These are phyloP conservation scores for Boletus hoseneyae DNA, from an alignment of 1,284 basidiomycete genomes.

Conservation along the genomic window DNA sequence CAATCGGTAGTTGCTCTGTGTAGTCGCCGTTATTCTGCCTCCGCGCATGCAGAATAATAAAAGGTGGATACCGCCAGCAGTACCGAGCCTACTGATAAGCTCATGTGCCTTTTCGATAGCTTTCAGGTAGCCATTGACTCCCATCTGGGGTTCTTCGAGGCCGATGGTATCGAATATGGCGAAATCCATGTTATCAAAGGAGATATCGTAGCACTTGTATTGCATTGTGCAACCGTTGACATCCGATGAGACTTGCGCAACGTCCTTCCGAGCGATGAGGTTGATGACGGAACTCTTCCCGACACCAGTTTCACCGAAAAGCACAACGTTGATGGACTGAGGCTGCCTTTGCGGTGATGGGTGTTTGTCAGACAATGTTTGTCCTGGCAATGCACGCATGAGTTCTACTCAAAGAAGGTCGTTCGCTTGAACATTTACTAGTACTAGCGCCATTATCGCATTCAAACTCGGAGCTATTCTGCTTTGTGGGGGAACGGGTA, in stretches of 20 bases:
- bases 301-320: conserved; percentile 33
- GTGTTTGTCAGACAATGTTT: background rate
- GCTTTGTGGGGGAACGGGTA: conserved; percentile 4
- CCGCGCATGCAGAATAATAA: conserved; percentile 41
- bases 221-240: conserved; percentile 32
- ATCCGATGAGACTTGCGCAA: conserved; percentile 31
- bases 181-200: conserved; percentile 20
- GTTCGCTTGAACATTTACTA: conserved; percentile 15
- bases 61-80: conserved; percentile 35
- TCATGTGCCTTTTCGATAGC: conserved; percentile 36
- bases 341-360: background rate
- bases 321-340: conserved; percentile 25
- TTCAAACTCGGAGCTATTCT: background rate
- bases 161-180: conserved; percentile 41
- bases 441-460: conserved; percentile 11
- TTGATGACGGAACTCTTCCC: conserved; percentile 36
- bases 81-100: conserved; percentile 32
- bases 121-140: conserved; percentile 27
- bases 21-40: conserved; percentile 33
- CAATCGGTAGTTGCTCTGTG: conserved; percentile 37
- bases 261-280: conserved; percentile 27
- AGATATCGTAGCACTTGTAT: conserved; percentile 23
- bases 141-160: conserved; percentile 37
- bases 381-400: conserved; percentile 8
- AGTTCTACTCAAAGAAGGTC: conserved; percentile 3